These are phyloP conservation scores for Monascus ruber DNA, from an alignment of 2,329 filamentous ascomycete genomes.

Conservation along the genomic window DNA sequence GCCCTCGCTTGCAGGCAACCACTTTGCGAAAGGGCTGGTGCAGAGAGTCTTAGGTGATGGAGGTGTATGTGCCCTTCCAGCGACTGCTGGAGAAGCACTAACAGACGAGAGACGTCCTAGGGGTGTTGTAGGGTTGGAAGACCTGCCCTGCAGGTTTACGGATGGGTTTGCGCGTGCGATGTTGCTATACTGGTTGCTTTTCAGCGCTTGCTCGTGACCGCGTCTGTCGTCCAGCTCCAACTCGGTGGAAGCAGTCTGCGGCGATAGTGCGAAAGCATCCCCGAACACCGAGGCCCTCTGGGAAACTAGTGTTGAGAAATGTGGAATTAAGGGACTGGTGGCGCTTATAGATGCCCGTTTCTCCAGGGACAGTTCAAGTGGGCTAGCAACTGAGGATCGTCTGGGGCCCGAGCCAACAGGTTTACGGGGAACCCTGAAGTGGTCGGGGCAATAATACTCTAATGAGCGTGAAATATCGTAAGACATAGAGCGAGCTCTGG, in stretches of 20 bases:
- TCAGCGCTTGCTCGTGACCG: slow-evolving; percentile 1
- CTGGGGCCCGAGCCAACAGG: slow-evolving; percentile 23
- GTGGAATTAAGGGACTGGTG: slow-evolving; percentile 16
- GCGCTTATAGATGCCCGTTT: not conserved
- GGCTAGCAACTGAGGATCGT: slow-evolving; percentile 14
- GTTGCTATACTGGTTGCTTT: slow-evolving; percentile 1
- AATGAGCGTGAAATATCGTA: slow-evolving; percentile 6
- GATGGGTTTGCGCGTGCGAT: not conserved
- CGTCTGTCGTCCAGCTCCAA: not conserved
- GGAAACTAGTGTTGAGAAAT: slow-evolving; percentile 15
- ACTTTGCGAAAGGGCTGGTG: too few relatives aligned
- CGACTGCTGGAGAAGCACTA: too few relatives aligned
- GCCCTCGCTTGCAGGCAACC: too few relatives aligned
- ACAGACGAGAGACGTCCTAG: too few relatives aligned
- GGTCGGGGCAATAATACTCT: slow-evolving; percentile 6
- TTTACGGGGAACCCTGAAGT: slow-evolving; percentile 22
- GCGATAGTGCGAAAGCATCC: too few relatives aligned
- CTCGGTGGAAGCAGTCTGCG: too few relatives aligned
- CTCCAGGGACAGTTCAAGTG: slow-evolving; percentile 13
- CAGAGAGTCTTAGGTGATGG: too few relatives aligned
- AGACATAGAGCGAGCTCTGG: slow-evolving; percentile 19
- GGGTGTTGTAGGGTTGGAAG: not conserved
- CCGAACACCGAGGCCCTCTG: too few relatives aligned
- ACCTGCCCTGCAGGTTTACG: slow-evolving; percentile 1
- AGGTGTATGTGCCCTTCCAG: too few relatives aligned